phyloP scores from a whole-genome alignment of 345 rosid genomes.

The Nasturtium officinale region DNA sequence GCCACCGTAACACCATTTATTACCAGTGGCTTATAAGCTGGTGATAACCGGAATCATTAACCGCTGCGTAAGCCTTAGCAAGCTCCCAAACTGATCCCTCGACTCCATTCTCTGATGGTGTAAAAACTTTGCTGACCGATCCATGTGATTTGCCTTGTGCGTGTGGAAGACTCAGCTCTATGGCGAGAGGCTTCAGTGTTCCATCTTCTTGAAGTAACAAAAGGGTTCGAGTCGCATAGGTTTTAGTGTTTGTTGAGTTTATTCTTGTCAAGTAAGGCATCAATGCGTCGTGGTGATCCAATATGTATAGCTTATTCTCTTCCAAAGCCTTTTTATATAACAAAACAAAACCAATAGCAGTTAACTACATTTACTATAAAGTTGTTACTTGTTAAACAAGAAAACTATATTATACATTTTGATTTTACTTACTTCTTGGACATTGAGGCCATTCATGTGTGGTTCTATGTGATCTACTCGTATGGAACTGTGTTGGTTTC shows the following conservation, averaged over 20 bases:
- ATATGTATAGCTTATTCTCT: constrained; percentile 62
- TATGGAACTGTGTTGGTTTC: constrained; percentile 69
- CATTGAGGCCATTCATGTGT: constrained; percentile 66
- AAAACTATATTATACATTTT: background rate
- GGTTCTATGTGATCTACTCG: constrained; percentile 53
- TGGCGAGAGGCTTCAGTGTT: constrained; percentile 75
- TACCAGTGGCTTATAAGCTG: constrained; percentile 95
- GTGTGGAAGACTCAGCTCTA: constrained; percentile 89
- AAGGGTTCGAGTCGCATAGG: constrained; percentile 78
- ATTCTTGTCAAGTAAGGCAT: constrained; percentile 71
- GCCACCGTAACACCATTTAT: constrained; percentile 2
- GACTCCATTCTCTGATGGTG: constrained; percentile 62
- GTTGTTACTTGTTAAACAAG: constrained; percentile 16
- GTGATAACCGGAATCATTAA: constrained; percentile 90
- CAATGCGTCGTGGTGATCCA: constrained; percentile 80
- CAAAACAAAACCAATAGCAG: background rate
- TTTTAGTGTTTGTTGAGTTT: constrained; percentile 80
- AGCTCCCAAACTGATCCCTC: constrained; percentile 82
- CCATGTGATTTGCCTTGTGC: constrained; percentile 73
- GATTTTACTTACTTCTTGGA: constrained; percentile 66
- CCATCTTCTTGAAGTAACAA: constrained; percentile 69
- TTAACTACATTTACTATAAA: background rate
- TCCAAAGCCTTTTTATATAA: constrained; percentile 55
- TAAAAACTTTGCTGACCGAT: constrained; percentile 72
- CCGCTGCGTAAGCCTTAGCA: constrained; percentile 88